Base-by-base conservation (phyloP, 108 stramenopile species). In the Seminavis robusta region DNA sequence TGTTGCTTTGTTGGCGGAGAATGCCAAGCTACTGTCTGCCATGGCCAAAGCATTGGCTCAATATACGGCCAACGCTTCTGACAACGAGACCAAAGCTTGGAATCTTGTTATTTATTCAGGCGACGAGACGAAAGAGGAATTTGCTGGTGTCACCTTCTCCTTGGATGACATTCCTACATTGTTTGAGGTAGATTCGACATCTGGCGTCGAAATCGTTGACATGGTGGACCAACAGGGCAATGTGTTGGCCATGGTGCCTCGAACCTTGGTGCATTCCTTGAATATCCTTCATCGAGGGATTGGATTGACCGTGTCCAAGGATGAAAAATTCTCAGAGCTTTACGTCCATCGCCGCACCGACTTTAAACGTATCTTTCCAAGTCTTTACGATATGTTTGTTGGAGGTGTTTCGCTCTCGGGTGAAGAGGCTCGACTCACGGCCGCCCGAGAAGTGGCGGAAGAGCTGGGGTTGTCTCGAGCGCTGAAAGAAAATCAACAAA, bases 321-420 rank as follows among this genome's bases (percentile, higher is more conserved):
- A 79, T 21, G 13, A 13, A 13, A 55, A 42, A 33, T 61, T 84
- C 10, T 76, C 79, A 15, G 48, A 65, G 28, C 50, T 86, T 19
- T 90, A 90, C 55, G 69, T 71, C 0, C 88, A 90, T 56, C 84
- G 73, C 33, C 74, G 88, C 15, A 69, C 80, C 1, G 51, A 51
- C n/a, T 68, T 68, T 10, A 90, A 90, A 56, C 74, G 80, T 11
- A 84, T 90, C 33, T 90, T 90, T 57, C 88, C 88, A 10, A 71
- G 71, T 10, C 52, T 90, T 13, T 90, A 86, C 47, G 88, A 90
- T 37, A 90, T 90, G 88, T 90, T 86, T 61, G 83, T 90, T 0
- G 88, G 88, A n/a, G 88, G 88, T 7, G 73, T 90, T 1, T 76
- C 80, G 0, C 32, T 63, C 20, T 59, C 74, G 11, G 77, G 71